A percentile compares a stretch with the other conserved stretches of the same genome.
Evolutionary conservation across 441 rosid genomes (phyloP).

Genomic region (Melastoma candidum): DNA sequence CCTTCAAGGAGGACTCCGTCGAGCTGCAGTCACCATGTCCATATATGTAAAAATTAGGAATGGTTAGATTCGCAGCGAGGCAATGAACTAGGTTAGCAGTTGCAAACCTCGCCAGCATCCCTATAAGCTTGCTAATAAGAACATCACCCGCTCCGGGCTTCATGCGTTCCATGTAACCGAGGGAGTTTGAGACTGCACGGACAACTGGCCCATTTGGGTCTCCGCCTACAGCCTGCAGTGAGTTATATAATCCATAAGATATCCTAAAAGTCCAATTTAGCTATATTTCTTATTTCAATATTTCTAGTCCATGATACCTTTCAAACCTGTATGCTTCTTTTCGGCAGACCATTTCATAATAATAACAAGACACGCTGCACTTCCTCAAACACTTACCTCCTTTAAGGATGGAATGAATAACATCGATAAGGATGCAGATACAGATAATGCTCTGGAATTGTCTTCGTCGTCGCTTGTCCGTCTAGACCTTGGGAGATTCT

Average conservation of each 20-base stretch:
- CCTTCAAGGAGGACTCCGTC: conserved; percentile 67
- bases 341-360: too few species aligned
- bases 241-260: neutral
- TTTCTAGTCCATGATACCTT: too few species aligned
- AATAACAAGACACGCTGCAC: too few species aligned
- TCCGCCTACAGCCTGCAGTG: conserved; percentile 41
- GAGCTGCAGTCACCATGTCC: conserved; percentile 45
- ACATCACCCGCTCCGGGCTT: conserved; percentile 82
- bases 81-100: neutral
- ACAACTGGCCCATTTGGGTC: conserved; percentile 50
- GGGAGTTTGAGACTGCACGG: conserved; percentile 45
- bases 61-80: neutral
- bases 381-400: conserved; percentile 41
- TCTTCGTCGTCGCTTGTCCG: conserved; percentile 59
- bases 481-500: conserved; percentile 37
- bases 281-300: too few species aligned
- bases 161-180: conserved; percentile 55
- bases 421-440: conserved; percentile 56
- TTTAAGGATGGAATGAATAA: conserved; percentile 78
- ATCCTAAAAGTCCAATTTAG: too few species aligned
- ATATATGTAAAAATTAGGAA: too few species aligned
- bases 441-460: conserved; percentile 43
- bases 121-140: conserved; percentile 56
- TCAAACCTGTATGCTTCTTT: too few species aligned
- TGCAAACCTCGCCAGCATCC: conserved; percentile 62